Percentiles rank a stretch among this genome's conserved stretches.
phyloP scores from a whole-genome alignment of 495 filamentous ascomycete species.

The Xylaria telfairii region DNA sequence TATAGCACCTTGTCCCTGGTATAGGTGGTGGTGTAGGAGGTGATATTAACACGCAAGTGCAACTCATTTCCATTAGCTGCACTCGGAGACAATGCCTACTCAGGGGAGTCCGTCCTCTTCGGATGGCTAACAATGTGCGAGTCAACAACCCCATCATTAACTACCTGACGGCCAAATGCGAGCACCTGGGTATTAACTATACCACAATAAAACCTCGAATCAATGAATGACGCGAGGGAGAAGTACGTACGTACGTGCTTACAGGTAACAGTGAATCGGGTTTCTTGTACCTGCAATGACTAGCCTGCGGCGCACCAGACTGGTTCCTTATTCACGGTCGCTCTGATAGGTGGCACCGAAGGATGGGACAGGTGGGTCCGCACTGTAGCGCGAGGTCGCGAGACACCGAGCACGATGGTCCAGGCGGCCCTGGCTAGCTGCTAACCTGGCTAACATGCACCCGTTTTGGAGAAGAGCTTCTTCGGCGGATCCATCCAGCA shows the following conservation, averaged over 20 bases:
- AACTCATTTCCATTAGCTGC: background rate
- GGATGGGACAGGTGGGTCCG: slow-evolving; percentile 23
- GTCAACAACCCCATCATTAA: background rate
- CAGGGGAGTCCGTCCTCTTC: background rate
- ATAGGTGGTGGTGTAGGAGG: background rate
- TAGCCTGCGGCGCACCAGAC: background rate
- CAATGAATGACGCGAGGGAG: background rate
- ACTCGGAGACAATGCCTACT: background rate
- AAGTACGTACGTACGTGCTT: background rate
- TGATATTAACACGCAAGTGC: no score
- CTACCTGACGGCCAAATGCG: no score
- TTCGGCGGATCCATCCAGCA: slow-evolving; percentile 37
- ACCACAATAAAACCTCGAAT: background rate
- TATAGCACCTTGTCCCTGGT: background rate
- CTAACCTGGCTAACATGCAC: slow-evolving; percentile 12
- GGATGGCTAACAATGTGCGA: background rate
- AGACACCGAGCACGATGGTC: slow-evolving; percentile 24
- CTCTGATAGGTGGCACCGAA: slow-evolving; percentile 12
- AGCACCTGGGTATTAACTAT: no score
- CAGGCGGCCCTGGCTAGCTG: background rate
- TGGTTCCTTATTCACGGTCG: slow-evolving; percentile 13
- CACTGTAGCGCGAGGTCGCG: slow-evolving; percentile 31
- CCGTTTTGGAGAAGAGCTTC: slow-evolving; percentile 47
- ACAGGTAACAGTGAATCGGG: background rate
- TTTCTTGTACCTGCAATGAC: background rate